Percentiles rank a stretch among this genome's conserved stretches.
phyloP scores from a whole-genome alignment of 1,139 yeast genomes.

The Kodamaea suecica region DNA sequence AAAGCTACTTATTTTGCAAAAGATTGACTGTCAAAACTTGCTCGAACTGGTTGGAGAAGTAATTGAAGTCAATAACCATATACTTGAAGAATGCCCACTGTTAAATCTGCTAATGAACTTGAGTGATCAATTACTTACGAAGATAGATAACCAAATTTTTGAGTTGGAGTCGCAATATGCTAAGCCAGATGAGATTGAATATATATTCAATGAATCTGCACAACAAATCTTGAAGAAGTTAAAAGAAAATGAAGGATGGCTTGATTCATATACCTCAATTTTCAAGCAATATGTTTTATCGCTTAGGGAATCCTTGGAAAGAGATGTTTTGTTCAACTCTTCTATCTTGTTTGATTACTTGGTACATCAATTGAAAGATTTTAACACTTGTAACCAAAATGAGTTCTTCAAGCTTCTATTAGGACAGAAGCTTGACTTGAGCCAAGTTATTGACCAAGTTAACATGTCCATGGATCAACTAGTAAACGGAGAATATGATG shows the following conservation, averaged over 20 bases:
- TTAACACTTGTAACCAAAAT: conserved; percentile 15
- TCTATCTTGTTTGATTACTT: conserved; percentile 47
- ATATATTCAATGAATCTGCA: conserved; percentile 42
- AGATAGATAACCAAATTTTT: conserved; percentile 40
- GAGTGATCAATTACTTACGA: conserved; percentile 23
- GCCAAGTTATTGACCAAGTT: conserved; percentile 10
- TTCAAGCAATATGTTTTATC: conserved; percentile 41
- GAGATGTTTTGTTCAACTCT: conserved; percentile 54
- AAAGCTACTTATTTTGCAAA: conserved; percentile 46
- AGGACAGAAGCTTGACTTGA: conserved; percentile 1
- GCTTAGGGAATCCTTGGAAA: conserved; percentile 47
- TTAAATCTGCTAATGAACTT: conserved; percentile 13
- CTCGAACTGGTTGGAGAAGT: neutral
- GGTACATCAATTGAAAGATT: conserved; percentile 27
- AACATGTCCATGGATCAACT: conserved; percentile 24
- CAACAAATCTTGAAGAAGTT: conserved; percentile 43
- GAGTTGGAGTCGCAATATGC: conserved; percentile 52
- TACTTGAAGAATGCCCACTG: neutral
- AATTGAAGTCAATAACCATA: conserved; percentile 1
- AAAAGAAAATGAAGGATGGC: conserved; percentile 56
- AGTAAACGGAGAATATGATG: conserved; percentile 39
- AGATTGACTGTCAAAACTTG: conserved; percentile 27
- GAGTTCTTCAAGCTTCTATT: conserved; percentile 1
- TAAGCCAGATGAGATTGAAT: conserved; percentile 50
- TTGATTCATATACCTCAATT: conserved; percentile 34